Conservation (phyloP, 768 basidiomycete species). For the Naganishia onofrii region DNA sequence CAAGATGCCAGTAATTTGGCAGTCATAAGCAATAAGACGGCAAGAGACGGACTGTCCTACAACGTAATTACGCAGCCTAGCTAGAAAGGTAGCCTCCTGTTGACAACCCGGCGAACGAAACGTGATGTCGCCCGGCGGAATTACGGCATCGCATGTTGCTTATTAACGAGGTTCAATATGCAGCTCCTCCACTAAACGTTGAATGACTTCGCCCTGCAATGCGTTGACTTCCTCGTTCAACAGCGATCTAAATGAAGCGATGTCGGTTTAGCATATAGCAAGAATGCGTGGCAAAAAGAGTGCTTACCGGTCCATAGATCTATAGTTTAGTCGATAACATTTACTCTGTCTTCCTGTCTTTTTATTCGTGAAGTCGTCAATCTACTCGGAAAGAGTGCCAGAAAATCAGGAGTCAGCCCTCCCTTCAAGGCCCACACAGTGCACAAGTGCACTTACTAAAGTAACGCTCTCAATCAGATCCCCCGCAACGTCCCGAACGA, state of each 20-base stretch:
- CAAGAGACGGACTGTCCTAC: too few relatives aligned
- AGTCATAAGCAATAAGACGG: too few relatives aligned
- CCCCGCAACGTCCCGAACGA: constrained; percentile 86
- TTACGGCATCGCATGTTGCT: too few relatives aligned
- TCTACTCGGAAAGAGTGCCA: constrained; percentile 59
- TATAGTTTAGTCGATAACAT: constrained; percentile 88
- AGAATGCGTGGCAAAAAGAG: too few relatives aligned
- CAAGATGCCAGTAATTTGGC: too few relatives aligned
- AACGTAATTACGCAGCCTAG: too few relatives aligned
- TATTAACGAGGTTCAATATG: constrained; percentile 54
- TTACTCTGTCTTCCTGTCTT: constrained; percentile 74
- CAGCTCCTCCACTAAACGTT: constrained; percentile 49
- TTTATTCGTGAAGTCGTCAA: constrained; percentile 86
- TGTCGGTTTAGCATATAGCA: too few relatives aligned
- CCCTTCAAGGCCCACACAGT: neutral
- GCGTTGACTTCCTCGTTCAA: constrained; percentile 83
- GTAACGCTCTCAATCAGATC: constrained; percentile 88
- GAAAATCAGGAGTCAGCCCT: neutral
- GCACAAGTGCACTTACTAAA: constrained; percentile 59
- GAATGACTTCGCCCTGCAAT: constrained; percentile 61
- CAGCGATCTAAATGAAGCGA: constrained; percentile 62
- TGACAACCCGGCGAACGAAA: too few relatives aligned
- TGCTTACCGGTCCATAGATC: constrained; percentile 87
- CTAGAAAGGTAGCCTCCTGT: too few relatives aligned
- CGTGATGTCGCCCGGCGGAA: too few relatives aligned